A percentile compares a stretch with the other conserved stretches of the same genome.
These are phyloP conservation scores for Thelephora ganbajun DNA, from an alignment of 768 basidiomycete species.

Conservation along the genomic window DNA sequence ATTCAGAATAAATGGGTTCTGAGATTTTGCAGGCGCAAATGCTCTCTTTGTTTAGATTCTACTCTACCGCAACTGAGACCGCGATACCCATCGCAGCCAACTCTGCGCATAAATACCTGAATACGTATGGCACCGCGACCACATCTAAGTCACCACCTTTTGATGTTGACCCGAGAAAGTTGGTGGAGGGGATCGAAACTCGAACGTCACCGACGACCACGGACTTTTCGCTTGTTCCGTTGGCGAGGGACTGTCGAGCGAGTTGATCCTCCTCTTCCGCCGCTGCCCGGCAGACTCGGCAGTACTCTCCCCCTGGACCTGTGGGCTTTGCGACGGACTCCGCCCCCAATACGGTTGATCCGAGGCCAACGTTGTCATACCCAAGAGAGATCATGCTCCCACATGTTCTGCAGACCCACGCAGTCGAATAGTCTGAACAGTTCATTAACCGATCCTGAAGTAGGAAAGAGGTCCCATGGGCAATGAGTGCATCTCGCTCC, in stretches of 20 bases:
- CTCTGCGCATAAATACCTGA: conserved; percentile 89
- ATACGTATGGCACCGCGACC: conserved; percentile 90
- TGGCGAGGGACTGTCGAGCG: conserved; percentile 44
- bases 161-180: conserved; percentile 41
- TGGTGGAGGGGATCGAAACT: conserved; percentile 52
- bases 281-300: conserved; percentile 75
- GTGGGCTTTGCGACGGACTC: conserved; percentile 39
- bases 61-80: conserved; percentile 68
- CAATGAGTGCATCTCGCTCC: conserved; percentile 98
- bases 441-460: conserved; percentile 99
- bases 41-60: conserved; percentile 3
- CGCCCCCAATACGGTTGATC: conserved; percentile 41
- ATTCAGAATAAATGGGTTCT: not conserved
- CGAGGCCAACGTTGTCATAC: conserved; percentile 77
- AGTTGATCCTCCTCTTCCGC: conserved; percentile 51
- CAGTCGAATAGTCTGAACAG: conserved; percentile 98
- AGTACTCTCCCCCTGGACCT: conserved; percentile 85
- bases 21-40: not conserved
- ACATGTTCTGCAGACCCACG: conserved; percentile 96
- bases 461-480: conserved; percentile 96
- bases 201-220: conserved; percentile 35
- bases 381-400: conserved; percentile 93
- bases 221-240: conserved; percentile 28
- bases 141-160: conserved; percentile 86
- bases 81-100: conserved; percentile 98